A percentile compares a stretch with the other conserved stretches of the same genome.
Conservation (phyloP, 1,284 basidiomycete species). For the Schizophyllum commune region DNA sequence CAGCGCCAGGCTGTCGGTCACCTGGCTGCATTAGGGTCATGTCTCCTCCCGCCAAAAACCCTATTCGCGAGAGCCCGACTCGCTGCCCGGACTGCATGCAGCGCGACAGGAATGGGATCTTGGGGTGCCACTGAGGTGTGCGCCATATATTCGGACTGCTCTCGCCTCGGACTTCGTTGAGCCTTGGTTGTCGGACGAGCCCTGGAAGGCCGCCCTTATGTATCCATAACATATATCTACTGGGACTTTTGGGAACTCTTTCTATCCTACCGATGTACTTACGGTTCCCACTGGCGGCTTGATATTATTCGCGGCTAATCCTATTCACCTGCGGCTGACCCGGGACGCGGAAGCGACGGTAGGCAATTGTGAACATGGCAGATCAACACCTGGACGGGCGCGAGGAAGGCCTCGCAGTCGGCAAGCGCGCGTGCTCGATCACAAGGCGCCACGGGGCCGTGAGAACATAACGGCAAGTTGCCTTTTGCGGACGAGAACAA, state of each 20-base stretch:
- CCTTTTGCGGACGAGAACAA: not conserved
- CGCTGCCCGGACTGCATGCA: slow-evolving; percentile 46
- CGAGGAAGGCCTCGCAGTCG: not conserved
- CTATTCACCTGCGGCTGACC: too few species aligned
- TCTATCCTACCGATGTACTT: not conserved
- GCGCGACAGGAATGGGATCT: not conserved
- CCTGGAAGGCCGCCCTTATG: not conserved
- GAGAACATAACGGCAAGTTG: not conserved
- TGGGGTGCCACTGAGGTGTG: not conserved
- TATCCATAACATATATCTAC: not conserved
- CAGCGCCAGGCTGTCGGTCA: slow-evolving; percentile 48
- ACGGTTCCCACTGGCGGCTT: not conserved
- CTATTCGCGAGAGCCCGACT: slow-evolving; percentile 62
- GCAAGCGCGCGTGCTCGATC: not conserved
- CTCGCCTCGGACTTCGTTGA: not conserved
- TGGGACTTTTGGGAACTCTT: not conserved
- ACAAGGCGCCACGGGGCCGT: not conserved
- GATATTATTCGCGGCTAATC: not conserved
- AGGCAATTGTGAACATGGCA: not conserved
- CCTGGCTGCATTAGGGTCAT: slow-evolving; percentile 56
- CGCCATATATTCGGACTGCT: not conserved
- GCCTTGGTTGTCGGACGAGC: not conserved
- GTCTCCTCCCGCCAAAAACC: slow-evolving; percentile 62
- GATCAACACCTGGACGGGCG: not conserved
- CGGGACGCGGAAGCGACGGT: too few species aligned